These are phyloP conservation scores for Serendipita indica DNA, from an alignment of 768 basidiomycete genomes.

Conservation along the genomic window DNA sequence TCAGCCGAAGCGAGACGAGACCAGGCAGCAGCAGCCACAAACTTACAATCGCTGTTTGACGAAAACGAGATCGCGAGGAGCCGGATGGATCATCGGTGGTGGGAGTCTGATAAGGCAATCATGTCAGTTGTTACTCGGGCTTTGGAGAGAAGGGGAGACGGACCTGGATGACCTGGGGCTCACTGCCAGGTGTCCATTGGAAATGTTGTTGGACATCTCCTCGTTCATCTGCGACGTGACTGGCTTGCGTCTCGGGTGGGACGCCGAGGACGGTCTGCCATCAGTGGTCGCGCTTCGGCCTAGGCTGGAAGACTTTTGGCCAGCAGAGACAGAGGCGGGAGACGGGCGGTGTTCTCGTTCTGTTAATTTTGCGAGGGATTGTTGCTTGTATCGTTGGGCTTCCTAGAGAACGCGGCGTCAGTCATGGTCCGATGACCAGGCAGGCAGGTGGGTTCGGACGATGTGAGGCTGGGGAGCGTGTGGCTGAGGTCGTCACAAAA, in stretches of 20 bases:
- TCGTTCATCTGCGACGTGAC: background rate
- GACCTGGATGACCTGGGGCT: conserved; percentile 1
- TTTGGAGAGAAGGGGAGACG: background rate
- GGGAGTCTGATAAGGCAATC: background rate
- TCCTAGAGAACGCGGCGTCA: background rate
- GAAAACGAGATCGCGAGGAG: background rate
- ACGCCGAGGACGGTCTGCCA: background rate
- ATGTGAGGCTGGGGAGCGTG: background rate
- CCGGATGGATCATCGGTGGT: background rate
- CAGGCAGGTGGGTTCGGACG: background rate
- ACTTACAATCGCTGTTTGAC: background rate
- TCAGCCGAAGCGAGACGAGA: background rate
- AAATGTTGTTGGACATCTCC: conserved; percentile 2
- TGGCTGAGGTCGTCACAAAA: background rate
- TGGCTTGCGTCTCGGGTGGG: conserved; percentile 1
- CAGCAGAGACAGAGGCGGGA: background rate
- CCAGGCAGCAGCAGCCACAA: too few species aligned
- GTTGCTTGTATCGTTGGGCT: background rate
- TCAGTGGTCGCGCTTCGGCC: background rate
- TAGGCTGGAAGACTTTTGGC: background rate
- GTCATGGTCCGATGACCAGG: background rate
- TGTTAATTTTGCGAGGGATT: background rate
- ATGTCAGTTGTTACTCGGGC: background rate
- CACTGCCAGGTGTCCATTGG: conserved; percentile 1
- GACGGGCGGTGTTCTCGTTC: background rate